Evolutionary conservation across 306 rosid species (phyloP).

Genomic region (Cicer arietinum): DNA sequence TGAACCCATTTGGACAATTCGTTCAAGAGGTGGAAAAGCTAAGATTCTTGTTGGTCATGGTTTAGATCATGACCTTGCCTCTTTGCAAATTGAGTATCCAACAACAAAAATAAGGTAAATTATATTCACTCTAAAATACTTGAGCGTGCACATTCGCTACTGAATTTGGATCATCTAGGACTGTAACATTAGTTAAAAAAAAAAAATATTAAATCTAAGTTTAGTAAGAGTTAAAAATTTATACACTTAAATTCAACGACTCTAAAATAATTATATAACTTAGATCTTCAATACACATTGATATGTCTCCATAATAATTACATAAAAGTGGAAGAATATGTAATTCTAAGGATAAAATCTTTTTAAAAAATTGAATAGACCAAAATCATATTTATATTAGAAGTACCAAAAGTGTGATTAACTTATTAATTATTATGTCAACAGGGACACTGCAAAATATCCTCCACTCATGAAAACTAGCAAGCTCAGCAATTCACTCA

Average conservation of each 20-base stretch:
- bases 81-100: constrained; percentile 75
- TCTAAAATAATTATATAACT: not conserved
- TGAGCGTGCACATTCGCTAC: not conserved
- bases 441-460: constrained; percentile 92
- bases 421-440: not conserved
- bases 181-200: no score
- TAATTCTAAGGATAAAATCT: no score
- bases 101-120: constrained; percentile 67
- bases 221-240: not conserved
- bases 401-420: no score
- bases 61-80: constrained; percentile 82
- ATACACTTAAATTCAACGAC: not conserved
- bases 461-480: constrained; percentile 97
- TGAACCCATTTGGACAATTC: constrained; percentile 83
- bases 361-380: no score
- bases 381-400: no score
- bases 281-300: no score
- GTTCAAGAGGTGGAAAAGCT: constrained; percentile 69
- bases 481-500: constrained; percentile 95
- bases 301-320: no score
- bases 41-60: constrained; percentile 91
- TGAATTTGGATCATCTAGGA: not conserved
- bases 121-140: not conserved
- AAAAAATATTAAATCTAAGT: not conserved
- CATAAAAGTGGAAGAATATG: no score